Conservation (phyloP, 495 filamentous ascomycete genomes). For the Zalerion maritima region DNA sequence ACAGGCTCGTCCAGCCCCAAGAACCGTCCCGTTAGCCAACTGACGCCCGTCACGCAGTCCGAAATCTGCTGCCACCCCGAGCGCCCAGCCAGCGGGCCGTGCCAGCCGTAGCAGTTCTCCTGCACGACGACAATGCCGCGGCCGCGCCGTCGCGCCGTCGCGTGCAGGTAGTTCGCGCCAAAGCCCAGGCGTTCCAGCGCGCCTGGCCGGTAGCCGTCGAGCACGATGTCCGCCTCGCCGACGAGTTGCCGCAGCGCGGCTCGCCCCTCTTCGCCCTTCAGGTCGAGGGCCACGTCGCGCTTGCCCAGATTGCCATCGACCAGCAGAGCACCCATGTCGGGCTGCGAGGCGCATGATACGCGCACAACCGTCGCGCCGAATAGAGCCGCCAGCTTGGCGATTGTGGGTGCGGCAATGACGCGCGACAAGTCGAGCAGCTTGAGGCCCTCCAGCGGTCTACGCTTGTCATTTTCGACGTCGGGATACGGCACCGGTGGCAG, state of each 20-base stretch:
- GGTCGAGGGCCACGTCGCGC: conserved; percentile 36
- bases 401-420: conserved; percentile 44
- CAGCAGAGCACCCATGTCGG: conserved; percentile 31
- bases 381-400: conserved; percentile 38
- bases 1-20: conserved; percentile 43
- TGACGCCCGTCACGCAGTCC: conserved; percentile 34
- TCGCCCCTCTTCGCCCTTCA: conserved; percentile 28
- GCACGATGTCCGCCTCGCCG: conserved; percentile 38
- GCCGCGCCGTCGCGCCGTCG: conserved; percentile 28
- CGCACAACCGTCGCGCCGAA: conserved; percentile 47
- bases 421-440: conserved; percentile 47
- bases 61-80: conserved; percentile 44
- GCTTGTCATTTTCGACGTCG: conserved; percentile 18
- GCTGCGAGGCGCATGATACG: conserved; percentile 38
- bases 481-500: conserved; percentile 22
- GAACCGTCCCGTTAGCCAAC: conserved; percentile 43
- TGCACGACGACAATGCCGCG: conserved; percentile 35
- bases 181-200: conserved; percentile 38
- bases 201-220: conserved; percentile 41
- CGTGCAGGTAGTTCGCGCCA: conserved; percentile 31
- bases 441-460: conserved; percentile 38
- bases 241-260: conserved; percentile 29
- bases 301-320: conserved; percentile 43
- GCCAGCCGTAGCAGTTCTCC: conserved; percentile 45
- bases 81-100: conserved; percentile 35